Evolutionary conservation across 2,329 filamentous ascomycete genomes (phyloP), one percentile per base, ranked within the genome.

Genomic region (Aureobasidium sp.): DNA sequence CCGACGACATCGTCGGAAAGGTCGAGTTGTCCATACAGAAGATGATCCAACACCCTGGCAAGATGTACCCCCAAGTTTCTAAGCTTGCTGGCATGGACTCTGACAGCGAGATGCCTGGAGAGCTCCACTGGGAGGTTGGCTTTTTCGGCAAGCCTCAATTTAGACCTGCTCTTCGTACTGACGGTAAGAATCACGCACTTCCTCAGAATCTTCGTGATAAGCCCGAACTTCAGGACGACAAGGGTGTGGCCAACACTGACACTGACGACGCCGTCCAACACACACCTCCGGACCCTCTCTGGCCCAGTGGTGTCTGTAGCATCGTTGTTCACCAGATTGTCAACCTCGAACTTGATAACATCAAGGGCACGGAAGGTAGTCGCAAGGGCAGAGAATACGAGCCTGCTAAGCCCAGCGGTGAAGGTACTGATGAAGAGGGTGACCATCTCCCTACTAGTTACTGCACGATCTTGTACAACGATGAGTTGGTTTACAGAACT

Each of bases 1-100:
- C 93, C 0, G 94, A 97, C 70, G 94, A 97, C 68, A 89, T 97
- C 49, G 91, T 97, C 15, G 94, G 94, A 60, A 97, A 97, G 74
- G 85, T 97, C 19, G 92, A 97, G 71, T 78, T 97, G 3, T 93
- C 90, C 39, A 91, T 99, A 72, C 91, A 96, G 69, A 91, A 97
- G 72, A 87, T 99, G 77, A 95, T 97, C 63, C 89, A 96, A 70
- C 89, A 97, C 70, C 91, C 93, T 0, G 90, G 92, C 39, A 90
- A 89, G 70, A 96, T 97, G 90, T 95, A 92, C 68, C 88, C 90
- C 5, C 91, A 96, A 68, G 82, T 90, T 8, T 96, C 91, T 0
- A 91, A 87, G 68, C 83, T 97, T 1, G 80, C 84, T 31, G 93
- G 93, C 12, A 85, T 95, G 76, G 88, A 94, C 68, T 86, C 90